Base-by-base conservation (phyloP, 306 rosid genomes). In the Quercus mongolica region DNA sequence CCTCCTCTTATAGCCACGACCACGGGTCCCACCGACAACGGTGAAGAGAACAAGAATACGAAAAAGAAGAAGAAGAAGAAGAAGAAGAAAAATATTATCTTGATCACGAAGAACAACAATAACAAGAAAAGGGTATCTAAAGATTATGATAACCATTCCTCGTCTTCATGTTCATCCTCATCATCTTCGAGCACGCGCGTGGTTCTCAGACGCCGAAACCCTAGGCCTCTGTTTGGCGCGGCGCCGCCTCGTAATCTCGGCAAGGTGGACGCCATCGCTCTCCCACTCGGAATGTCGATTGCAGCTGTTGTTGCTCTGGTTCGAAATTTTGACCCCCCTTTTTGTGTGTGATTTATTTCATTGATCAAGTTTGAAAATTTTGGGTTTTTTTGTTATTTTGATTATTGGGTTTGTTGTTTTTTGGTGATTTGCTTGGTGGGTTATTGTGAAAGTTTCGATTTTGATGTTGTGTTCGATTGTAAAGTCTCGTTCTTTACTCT, bases 251-350 rank as follows among this genome's bases (percentile, higher is more conserved):
- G 92, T 17, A 75, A 23, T 52, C 80, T 82, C 76, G 73, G 64
- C 21, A 84, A 78, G 71, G 84, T 91, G 0, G 87, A 84, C 17
- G 81, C 87, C 4, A 85, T 95, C 67, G 93, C 94, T 61, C 86
- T 88, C 74, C 94, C 90, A 41, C 83, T 95, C 25, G 99, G 98
- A 70, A 93, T 95, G 94, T 92, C 97, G 0, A 83, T 95, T 23
- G 99, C 98, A 1, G 94, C 97, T 21, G 88, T 95, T 69, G 78
- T 89, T 75, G 88, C 91, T 69, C 94, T 91, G 99, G 99, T 95
- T 74, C 71, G 15, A 13, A 62, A 57, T 35, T 30, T 52, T 54
- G 19, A 0, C 54, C 5, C 59, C 58, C 61, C 54, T 77, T 20
- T 31, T 46, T 38, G 18, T 41, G 4, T 56, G 20, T 35, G 19